Evolutionary conservation across 2,329 filamentous ascomycete genomes (phyloP).

Genomic region (Exserohilum rostratum): DNA sequence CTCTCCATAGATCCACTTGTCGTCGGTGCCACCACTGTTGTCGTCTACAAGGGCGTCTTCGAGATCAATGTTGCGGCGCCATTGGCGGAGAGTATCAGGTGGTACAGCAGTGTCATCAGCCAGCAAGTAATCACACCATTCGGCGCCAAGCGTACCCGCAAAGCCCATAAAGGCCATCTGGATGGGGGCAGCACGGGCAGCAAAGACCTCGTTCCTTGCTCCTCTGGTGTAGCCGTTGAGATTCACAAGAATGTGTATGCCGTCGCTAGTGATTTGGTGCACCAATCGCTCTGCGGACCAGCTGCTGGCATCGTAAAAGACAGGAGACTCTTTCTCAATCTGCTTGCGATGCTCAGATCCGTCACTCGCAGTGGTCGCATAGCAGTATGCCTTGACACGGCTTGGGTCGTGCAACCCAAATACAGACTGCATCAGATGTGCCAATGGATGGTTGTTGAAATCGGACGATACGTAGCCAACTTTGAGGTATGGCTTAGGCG

Average conservation of each 20-base stretch:
- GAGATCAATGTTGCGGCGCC: constrained; percentile 74
- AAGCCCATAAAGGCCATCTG: constrained; percentile 99
- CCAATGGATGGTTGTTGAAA: constrained; percentile 97
- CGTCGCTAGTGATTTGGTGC: constrained; percentile 82
- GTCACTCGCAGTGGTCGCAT: constrained; percentile 92
- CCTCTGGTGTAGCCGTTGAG: constrained; percentile 98
- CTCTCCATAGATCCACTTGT: constrained; percentile 93
- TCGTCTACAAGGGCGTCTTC: constrained; percentile 68
- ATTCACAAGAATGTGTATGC: constrained; percentile 93
- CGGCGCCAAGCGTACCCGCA: constrained; percentile 90
- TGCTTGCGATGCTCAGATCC: constrained; percentile 86
- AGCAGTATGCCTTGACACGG: constrained; percentile 86
- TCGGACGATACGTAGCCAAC: constrained; percentile 97
- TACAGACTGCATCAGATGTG: constrained; percentile 97
- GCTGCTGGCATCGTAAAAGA: constrained; percentile 84
- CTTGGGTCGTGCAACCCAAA: constrained; percentile 84
- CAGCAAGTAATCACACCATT: constrained; percentile 98
- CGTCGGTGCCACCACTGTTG: constrained; percentile 70
- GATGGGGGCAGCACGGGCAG: constrained; percentile 88
- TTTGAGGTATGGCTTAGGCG: constrained; percentile 82
- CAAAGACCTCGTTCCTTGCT: constrained; percentile 96
- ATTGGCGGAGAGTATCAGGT: constrained; percentile 77
- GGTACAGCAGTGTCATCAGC: constrained; percentile 90
- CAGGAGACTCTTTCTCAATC: constrained; percentile 89
- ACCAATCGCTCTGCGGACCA: constrained; percentile 88